These are phyloP conservation scores for Coniochaeta sp. DNA, from an alignment of 2,329 filamentous ascomycete genomes.

Conservation along the genomic window DNA sequence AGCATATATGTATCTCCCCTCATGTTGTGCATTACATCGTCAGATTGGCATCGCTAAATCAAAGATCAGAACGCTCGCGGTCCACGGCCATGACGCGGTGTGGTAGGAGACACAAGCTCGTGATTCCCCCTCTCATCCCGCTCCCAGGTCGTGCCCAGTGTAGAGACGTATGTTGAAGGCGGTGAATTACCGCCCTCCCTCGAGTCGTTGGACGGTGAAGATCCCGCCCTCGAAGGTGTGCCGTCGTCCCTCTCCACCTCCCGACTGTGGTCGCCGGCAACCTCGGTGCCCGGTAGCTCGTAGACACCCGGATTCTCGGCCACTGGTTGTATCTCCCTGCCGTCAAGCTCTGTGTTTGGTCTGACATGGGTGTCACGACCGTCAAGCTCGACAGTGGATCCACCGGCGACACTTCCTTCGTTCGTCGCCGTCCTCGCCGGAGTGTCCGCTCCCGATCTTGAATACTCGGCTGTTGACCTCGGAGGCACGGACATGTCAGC, in stretches of 20 bases:
- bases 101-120: conserved; percentile 18
- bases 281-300: conserved; percentile 17
- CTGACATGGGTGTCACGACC: conserved; percentile 6
- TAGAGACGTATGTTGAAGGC: conserved; percentile 18
- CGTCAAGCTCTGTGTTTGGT: conserved; percentile 13
- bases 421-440: conserved; percentile 1
- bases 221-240: conserved; percentile 9
- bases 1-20: not conserved
- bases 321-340: conserved; percentile 9
- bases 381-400: conserved; percentile 8
- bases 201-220: conserved; percentile 5
- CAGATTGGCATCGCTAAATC: conserved; percentile 15
- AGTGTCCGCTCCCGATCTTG: conserved; percentile 4
- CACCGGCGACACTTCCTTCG: not conserved
- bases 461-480: conserved; percentile 6
- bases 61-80: conserved; percentile 5
- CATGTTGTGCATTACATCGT: conserved; percentile 14
- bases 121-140: conserved; percentile 13
- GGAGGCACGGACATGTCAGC: conserved; percentile 10
- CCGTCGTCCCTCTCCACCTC: conserved; percentile 2
- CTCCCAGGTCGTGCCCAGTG: conserved; percentile 14
- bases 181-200: conserved; percentile 11
- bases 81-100: conserved; percentile 1
- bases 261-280: conserved; percentile 1
- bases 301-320: conserved; percentile 14